Conservation (phyloP, 2,329 filamentous ascomycete genomes). For the Cytospora schulzeri region DNA sequence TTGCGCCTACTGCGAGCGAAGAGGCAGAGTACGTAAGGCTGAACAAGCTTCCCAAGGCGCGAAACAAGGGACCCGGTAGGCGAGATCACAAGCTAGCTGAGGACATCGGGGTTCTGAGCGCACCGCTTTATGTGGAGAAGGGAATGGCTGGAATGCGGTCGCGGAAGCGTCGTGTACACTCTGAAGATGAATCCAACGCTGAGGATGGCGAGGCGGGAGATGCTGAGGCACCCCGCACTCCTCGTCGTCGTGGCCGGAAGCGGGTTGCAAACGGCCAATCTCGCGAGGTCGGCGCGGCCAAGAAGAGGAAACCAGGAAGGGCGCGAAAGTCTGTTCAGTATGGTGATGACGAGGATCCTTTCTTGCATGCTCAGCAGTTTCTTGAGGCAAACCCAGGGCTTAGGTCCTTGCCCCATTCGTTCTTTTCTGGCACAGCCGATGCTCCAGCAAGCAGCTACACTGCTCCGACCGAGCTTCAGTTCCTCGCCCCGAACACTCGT, state of each 20-base stretch:
- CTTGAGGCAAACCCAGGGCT: constrained; percentile 26
- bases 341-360: constrained; percentile 6
- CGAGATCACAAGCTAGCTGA: constrained; percentile 41
- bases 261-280: constrained; percentile 7
- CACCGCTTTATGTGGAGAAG: constrained; percentile 49
- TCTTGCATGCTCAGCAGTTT: constrained; percentile 17
- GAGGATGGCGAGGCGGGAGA: constrained; percentile 13
- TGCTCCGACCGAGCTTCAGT: constrained; percentile 34
- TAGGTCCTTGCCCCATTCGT: constrained; percentile 32
- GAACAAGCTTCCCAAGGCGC: constrained; percentile 32
- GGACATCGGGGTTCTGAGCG: constrained; percentile 52
- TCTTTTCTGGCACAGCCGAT: constrained; percentile 28
- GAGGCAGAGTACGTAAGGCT: constrained; percentile 36
- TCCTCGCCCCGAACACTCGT: constrained; percentile 47
- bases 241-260: constrained; percentile 14
- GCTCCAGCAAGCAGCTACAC: constrained; percentile 16
- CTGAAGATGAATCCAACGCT: constrained; percentile 21
- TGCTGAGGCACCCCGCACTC: not conserved
- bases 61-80: constrained; percentile 32
- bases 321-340: not conserved
- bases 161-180: constrained; percentile 22
- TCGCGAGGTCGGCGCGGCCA: not conserved
- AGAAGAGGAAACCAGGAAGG: constrained; percentile 20
- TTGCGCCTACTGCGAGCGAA: constrained; percentile 41
- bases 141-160: constrained; percentile 28